These are phyloP conservation scores for Lachnellula willkommii DNA, from an alignment of 2,329 filamentous ascomycete species.

Conservation along the genomic window DNA sequence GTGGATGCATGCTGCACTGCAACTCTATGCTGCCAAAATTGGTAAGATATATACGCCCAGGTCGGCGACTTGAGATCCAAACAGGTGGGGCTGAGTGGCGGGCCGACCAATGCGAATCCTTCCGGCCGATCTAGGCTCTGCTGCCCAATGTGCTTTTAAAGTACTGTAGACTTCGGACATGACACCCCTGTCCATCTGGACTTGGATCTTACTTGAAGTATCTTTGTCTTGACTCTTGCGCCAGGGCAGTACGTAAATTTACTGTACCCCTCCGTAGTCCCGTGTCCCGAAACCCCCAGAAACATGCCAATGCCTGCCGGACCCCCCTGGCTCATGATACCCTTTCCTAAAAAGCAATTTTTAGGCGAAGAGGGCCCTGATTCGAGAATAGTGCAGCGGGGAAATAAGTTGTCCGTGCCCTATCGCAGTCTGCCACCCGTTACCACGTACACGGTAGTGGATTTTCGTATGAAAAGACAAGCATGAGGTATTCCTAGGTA, in stretches of 20 bases:
- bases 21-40: background rate
- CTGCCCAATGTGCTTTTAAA: background rate
- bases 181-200: background rate
- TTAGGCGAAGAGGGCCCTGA: slow-evolving; percentile 3
- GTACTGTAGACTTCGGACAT: background rate
- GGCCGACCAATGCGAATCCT: background rate
- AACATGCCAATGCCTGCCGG: background rate
- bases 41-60: background rate
- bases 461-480: background rate
- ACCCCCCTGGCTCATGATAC: background rate
- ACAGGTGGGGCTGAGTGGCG: background rate
- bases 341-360: slow-evolving; percentile 7
- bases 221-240: background rate
- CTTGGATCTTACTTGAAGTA: background rate
- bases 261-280: too few relatives aligned
- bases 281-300: background rate
- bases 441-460: slow-evolving; percentile 9
- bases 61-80: slow-evolving; percentile 9
- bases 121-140: background rate
- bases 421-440: slow-evolving; percentile 4
- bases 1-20: background rate
- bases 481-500: background rate
- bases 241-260: background rate
- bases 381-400: slow-evolving; percentile 8
- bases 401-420: background rate